These are phyloP conservation scores for Spatholobus suberectus DNA, from an alignment of 306 rosid species.

Conservation along the genomic window DNA sequence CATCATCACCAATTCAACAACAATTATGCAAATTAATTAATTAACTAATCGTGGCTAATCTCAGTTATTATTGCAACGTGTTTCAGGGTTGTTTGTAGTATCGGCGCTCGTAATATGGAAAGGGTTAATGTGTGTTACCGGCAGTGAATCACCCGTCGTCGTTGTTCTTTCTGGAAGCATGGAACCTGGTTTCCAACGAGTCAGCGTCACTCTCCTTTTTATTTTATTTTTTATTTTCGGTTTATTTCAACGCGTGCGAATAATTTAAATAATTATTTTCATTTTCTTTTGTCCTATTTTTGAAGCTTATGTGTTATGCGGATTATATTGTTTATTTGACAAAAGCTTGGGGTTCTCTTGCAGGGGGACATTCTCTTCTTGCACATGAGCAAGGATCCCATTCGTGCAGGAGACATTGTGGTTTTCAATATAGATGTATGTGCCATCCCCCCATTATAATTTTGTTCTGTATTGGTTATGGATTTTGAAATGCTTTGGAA, in stretches of 20 bases:
- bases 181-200: constrained; percentile 95
- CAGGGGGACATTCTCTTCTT: constrained; percentile 83
- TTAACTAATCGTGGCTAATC: neutral
- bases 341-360: constrained; percentile 16
- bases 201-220: neutral
- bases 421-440: constrained; percentile 71
- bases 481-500: neutral
- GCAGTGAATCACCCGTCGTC: constrained; percentile 88
- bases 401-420: constrained; percentile 79
- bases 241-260: neutral
- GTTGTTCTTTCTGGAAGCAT: constrained; percentile 97
- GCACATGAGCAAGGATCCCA: constrained; percentile 65
- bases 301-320: neutral
- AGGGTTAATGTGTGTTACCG: constrained; percentile 80
- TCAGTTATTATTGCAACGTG: neutral
- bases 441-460: neutral
- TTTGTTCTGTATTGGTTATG: neutral
- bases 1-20: neutral
- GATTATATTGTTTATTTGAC: neutral
- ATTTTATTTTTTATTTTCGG: neutral
- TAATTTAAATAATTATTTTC: neutral
- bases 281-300: neutral
- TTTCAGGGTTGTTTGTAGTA: constrained; percentile 82
- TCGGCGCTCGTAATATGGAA: constrained; percentile 89
- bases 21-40: neutral